Base-by-base conservation (phyloP, 495 filamentous ascomycete genomes). In the Parmelia sp. region DNA sequence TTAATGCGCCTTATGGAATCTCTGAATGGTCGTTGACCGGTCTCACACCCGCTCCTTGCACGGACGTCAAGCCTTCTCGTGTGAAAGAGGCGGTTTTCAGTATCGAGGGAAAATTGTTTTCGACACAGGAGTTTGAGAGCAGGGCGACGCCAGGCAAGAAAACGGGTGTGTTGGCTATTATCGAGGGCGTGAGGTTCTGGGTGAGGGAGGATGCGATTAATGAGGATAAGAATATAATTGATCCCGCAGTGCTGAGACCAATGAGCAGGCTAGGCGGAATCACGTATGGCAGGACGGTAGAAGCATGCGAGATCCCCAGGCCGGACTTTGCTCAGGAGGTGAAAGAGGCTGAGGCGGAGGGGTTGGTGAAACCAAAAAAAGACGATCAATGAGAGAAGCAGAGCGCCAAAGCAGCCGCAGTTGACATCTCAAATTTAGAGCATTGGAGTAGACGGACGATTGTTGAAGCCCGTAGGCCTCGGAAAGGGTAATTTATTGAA, bases 131-230 rank as follows among this genome's bases (percentile, higher is more conserved):
- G 77, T 90, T 90, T 75, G 85, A 91, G 74, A 90, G 87, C 69
- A 76, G 80, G 29, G 75, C 77, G 0, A 83, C 72, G 8, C 86
- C 86, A 0, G 91, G 90, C 5, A 88, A 85, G 77, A 89, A 84
- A 77, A 86, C 85, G 1, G 83, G 88, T 0, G 87, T 86, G 12
- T 35, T 96, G 70, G 89, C 83, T 19, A 83, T 96, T 57, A 79
- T 97, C 12, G 92, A 98, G 77, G 93, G 92, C 1, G 84, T 88
- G 45, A 78, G 86, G 33, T 97, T 98, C 70, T 96, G 91, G 90
- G 91, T 85, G 15, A 75, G 92, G 56, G 91, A 96, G 71, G 93
- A 96, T 77, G 91, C 90, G 15, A 77, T 97, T 10, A 88, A 95
- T 68, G 83, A 90, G 71, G 86, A 89, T 21, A 82, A 78, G 70